Base-by-base conservation (phyloP, 306 rosid genomes). In the Malus orientalis region DNA sequence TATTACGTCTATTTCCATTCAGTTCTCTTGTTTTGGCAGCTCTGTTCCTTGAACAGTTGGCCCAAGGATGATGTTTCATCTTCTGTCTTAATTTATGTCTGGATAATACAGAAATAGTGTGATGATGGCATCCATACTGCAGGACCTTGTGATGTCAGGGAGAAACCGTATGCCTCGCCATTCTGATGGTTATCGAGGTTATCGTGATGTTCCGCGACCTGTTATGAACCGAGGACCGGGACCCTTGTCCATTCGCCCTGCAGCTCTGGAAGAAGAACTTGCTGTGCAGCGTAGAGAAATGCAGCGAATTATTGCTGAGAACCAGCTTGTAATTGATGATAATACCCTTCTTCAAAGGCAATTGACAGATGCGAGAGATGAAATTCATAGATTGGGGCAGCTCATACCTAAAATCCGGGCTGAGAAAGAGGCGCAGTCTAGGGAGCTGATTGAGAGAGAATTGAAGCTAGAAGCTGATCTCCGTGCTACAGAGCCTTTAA, bases 261-360 rank as follows among this genome's bases (percentile, higher is more conserved):
- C 85, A 44, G 87, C 72, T 25, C 79, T 79, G 80, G 87, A 85
- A 76, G 89, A 87, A 61, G 87, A 88, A 76, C 83, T 85, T 66
- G 83, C 83, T 49, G 51, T 79, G 38, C 87, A 83, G 61, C 84
- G 40, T 69, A 71, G 89, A 70, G 87, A 85, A 55, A 85, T 83
- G 79, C 76, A 74, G 71, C 69, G 77, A 64, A 67, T 85, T 33
- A 20, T 83, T 58, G 80, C 85, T 8, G 87, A 85, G 65, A 85
- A 88, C 40, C 81, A 76, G 15, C 51, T 70, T 61, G 84, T 85
- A 19, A 75, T 85, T 67, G 86, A 85, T 22, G 89, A 88, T 27
- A 83, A 85, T 69, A 83, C 83, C 7, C 67, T 76, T 71, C 86
- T 88, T 67, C 91, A 81, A 59, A 70, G 81, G 77, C 86, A 85